Percentiles rank a stretch among this genome's conserved stretches.
These are phyloP conservation scores for Chytriomyces confervae DNA, from an alignment of 192 early-diverging fungal genomes.

Conservation along the genomic window DNA sequence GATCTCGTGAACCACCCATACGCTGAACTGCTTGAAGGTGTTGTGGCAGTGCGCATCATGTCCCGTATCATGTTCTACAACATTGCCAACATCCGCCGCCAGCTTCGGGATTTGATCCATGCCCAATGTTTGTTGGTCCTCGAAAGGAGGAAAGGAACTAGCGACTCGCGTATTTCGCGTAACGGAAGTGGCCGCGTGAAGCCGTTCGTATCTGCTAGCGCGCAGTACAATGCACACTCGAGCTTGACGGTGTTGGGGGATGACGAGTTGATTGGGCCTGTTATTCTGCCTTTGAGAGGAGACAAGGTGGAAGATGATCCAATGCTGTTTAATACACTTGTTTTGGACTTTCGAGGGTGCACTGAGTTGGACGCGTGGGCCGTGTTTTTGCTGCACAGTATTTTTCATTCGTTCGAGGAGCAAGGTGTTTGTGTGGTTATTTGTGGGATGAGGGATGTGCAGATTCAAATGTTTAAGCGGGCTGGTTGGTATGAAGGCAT, in stretches of 20 bases:
- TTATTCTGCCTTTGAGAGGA: too few species aligned
- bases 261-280: too few species aligned
- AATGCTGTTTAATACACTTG: not conserved
- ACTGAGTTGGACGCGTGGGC: conserved; percentile 28
- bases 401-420: conserved; percentile 27
- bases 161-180: not conserved
- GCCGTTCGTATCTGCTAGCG: too few species aligned
- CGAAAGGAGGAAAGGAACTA: not conserved
- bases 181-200: conserved; percentile 65
- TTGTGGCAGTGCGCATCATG: conserved; percentile 25
- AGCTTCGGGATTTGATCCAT: conserved; percentile 35
- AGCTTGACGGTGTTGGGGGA: too few species aligned
- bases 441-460: not conserved
- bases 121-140: not conserved
- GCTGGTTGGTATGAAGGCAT: conserved; percentile 8
- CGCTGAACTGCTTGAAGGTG: conserved; percentile 35
- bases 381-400: conserved; percentile 19
- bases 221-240: too few species aligned
- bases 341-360: conserved; percentile 5
- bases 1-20: conserved; percentile 43
- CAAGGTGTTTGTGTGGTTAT: not conserved
- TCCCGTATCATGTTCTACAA: conserved; percentile 46
- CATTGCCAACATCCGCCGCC: conserved; percentile 33
- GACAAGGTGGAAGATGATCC: too few species aligned
- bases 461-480: not conserved